Base-by-base conservation (phyloP, 129 eudicot genomes). In the Glebionis coronaria region DNA sequence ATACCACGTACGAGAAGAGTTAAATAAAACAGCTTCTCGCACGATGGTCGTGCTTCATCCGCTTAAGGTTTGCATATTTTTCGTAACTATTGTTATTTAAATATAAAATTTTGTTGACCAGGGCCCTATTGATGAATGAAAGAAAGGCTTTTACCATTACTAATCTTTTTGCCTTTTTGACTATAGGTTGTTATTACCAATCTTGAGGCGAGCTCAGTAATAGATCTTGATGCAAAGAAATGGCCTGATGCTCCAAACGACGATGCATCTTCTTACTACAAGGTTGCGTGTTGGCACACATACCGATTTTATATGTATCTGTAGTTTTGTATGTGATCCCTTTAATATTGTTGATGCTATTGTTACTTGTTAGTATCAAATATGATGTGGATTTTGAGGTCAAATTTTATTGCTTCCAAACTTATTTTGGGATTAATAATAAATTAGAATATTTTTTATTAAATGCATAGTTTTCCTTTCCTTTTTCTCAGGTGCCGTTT, bases 221-320 rank as follows among this genome's bases (percentile, higher is more conserved):
- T 76, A 71, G 83, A 94, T 67, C 87, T 87, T 75, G 95, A 90
- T 85, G 99, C 99, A 52, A 94, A 94, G 85, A 94, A 79, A 80
- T 94, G 99, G 99, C 99, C 97, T 9, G 99, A 94, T 74, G 90
- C 99, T 40, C 95, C 85, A 57, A 67, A 77, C 9, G 88, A 90
- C 66, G 95, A 90, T 21, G 64, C 90, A 14, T 82, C 97, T 52
- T 91, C 95, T 12, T 70, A 72, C 62, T 94, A 94, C 75, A 94
- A 94, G 95, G 99, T 90, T 40, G 65, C 5, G 40, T 35, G 7
- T 29, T 29, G 38, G 38, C 5, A 4, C 38, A 29, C 4, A 7
- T 29, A 29, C 5, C 8, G 1, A 29, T 29, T 29, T 29, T 29
- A 29, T 29, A 29, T 29, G 38, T 29, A 29, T 23, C 25, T 29